These are phyloP conservation scores for Candida buenavistaensis DNA, from an alignment of 1,139 yeast genomes.

Conservation along the genomic window DNA sequence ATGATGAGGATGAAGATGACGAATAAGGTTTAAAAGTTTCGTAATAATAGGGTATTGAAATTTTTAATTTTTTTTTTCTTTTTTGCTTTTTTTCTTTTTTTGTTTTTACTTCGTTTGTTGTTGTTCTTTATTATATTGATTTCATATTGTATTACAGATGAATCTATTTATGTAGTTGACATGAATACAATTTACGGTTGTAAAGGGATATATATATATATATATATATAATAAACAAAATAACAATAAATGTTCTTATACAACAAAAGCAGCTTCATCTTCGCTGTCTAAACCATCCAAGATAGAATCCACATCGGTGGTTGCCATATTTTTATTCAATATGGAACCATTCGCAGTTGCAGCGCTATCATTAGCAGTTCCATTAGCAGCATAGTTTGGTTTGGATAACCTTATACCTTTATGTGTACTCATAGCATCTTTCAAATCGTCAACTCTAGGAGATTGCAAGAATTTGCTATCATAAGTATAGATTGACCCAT, in stretches of 20 bases:
- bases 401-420: slow-evolving; percentile 3
- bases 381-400: slow-evolving; percentile 4
- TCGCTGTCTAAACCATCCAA: slow-evolving; percentile 39
- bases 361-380: slow-evolving; percentile 4
- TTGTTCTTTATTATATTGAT: too few relatives aligned
- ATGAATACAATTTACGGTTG: too few relatives aligned
- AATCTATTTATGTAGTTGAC: too few relatives aligned
- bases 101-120: too few relatives aligned
- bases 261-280: slow-evolving; percentile 36
- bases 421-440: slow-evolving; percentile 30
- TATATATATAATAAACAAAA: not conserved
- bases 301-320: slow-evolving; percentile 37
- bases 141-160: too few relatives aligned
- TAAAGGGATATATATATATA: not conserved
- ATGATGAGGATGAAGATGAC: slow-evolving; percentile 16
- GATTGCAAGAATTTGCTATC: slow-evolving; percentile 18
- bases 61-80: slow-evolving; percentile 4
- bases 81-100: not conserved
- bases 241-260: slow-evolving; percentile 14
- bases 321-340: slow-evolving; percentile 33
- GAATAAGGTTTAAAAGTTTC: too few relatives aligned
- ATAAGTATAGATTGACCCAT: slow-evolving; percentile 23
- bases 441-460: slow-evolving; percentile 50
- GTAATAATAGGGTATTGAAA: too few relatives aligned
- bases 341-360: slow-evolving; percentile 28